A percentile compares a stretch with the other conserved stretches of the same genome.
phyloP scores from a whole-genome alignment of 2,329 filamentous ascomycete species.

The Pseudopithomyces chartarum region DNA sequence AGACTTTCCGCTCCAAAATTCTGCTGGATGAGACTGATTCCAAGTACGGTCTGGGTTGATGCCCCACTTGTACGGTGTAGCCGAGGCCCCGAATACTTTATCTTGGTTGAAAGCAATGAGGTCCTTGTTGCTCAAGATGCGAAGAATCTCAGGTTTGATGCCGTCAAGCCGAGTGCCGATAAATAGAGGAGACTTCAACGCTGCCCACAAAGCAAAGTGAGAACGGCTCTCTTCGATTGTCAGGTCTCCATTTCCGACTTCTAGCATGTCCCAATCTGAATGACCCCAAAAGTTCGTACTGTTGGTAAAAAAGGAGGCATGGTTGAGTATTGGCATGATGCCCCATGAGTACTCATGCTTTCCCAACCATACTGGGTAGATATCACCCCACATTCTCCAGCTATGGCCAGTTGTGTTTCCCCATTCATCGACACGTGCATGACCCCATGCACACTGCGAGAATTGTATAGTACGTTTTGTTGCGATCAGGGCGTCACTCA shows the following conservation, averaged over 20 bases:
- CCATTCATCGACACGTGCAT: slow-evolving; percentile 36
- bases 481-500: slow-evolving; percentile 50
- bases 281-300: slow-evolving; percentile 29
- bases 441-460: slow-evolving; percentile 43
- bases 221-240: slow-evolving; percentile 36
- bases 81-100: slow-evolving; percentile 46
- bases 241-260: slow-evolving; percentile 45
- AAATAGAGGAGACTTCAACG: slow-evolving; percentile 50
- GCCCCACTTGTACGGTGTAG: slow-evolving; percentile 53
- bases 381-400: slow-evolving; percentile 38
- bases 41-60: slow-evolving; percentile 57
- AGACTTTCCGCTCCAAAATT: slow-evolving; percentile 33
- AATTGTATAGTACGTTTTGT: slow-evolving; percentile 45
- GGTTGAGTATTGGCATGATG: slow-evolving; percentile 13
- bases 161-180: slow-evolving; percentile 49
- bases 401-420: slow-evolving; percentile 37
- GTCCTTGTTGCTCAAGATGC: slow-evolving; percentile 46
- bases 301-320: slow-evolving; percentile 26
- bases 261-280: slow-evolving; percentile 34
- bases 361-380: slow-evolving; percentile 24
- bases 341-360: slow-evolving; percentile 19
- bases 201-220: slow-evolving; percentile 49
- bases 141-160: slow-evolving; percentile 45
- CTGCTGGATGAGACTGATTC: slow-evolving; percentile 44
- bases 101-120: slow-evolving; percentile 54